Percentiles rank a stretch among this genome's conserved stretches.
phyloP scores from a whole-genome alignment of 441 rosid genomes.

The Metrosideros polymorpha region DNA sequence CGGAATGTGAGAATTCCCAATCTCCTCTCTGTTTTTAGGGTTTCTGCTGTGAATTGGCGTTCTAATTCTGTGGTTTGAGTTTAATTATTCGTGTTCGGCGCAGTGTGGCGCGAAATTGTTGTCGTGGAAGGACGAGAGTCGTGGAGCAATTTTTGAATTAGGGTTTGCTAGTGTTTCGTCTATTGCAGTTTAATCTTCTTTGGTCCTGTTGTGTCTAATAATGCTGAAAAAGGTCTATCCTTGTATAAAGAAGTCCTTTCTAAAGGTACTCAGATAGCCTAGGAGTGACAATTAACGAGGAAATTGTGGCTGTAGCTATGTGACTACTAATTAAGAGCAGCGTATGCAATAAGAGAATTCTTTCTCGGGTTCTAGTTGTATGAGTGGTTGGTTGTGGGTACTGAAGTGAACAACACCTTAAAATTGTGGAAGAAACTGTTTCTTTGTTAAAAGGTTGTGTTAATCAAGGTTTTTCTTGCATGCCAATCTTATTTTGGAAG shows the following conservation, averaged over 20 bases:
- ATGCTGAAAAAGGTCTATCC: not conserved
- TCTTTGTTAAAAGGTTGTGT: not conserved
- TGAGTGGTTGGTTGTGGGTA: not conserved
- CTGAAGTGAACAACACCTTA: not conserved
- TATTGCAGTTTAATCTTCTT: not conserved
- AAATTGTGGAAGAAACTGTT: not conserved
- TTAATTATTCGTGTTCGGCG: not conserved
- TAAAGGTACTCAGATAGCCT: not conserved
- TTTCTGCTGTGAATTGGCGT: not conserved
- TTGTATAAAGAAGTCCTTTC: not conserved
- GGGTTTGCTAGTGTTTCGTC: not conserved
- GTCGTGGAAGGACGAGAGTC: not conserved
- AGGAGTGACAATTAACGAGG: not conserved
- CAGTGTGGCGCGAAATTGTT: not conserved
- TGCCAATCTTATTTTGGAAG: not conserved
- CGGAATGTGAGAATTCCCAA: constrained; percentile 62
- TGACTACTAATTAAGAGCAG: not conserved
- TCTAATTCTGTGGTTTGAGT: not conserved
- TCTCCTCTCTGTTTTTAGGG: not conserved
- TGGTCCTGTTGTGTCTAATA: not conserved
- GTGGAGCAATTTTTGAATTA: not conserved
- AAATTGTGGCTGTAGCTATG: not conserved
- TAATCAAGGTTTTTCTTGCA: not conserved
- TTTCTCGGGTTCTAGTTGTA: not conserved
- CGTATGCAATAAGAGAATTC: not conserved